phyloP scores from a whole-genome alignment of 371 early-diverging fungal species.

The Mortierella sp. region DNA sequence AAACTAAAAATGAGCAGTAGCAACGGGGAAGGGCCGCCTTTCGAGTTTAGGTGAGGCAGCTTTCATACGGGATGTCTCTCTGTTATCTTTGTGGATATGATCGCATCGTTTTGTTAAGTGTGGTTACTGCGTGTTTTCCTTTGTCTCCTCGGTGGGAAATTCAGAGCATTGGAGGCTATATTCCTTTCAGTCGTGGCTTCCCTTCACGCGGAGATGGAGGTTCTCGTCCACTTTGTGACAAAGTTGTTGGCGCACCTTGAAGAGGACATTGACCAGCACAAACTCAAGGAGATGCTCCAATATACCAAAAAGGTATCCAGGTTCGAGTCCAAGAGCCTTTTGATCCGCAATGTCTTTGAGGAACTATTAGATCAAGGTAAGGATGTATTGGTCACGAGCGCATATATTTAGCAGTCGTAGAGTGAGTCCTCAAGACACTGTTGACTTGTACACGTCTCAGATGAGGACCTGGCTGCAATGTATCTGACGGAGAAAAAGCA shows the following conservation, averaged over 20 bases:
- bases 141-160: too few relatives aligned
- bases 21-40: conserved; percentile 62
- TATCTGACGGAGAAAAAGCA: conserved; percentile 82
- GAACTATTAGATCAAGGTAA: conserved; percentile 83
- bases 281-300: conserved; percentile 78
- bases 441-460: conserved; percentile 51
- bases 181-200: conserved; percentile 76
- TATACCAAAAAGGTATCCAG: conserved; percentile 77
- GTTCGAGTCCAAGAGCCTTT: conserved; percentile 77
- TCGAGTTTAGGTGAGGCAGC: conserved; percentile 75
- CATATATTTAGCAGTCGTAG: too few relatives aligned
- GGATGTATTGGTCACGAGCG: too few relatives aligned
- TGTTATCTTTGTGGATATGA: too few relatives aligned
- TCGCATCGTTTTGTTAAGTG: too few relatives aligned
- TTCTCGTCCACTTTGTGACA: conserved; percentile 67
- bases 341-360: conserved; percentile 79
- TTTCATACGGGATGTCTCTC: too few relatives aligned
- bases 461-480: conserved; percentile 91
- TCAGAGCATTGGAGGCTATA: conserved; percentile 84
- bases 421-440: too few relatives aligned
- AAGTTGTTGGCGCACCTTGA: conserved; percentile 74
- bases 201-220: conserved; percentile 78
- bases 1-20: conserved; percentile 63
- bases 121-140: too few relatives aligned
- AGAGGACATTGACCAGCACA: conserved; percentile 75